A percentile compares a stretch with the other conserved stretches of the same genome.
These are phyloP conservation scores for Pythium coloratum DNA, from an alignment of 352 stramenopile genomes.

Conservation along the genomic window DNA sequence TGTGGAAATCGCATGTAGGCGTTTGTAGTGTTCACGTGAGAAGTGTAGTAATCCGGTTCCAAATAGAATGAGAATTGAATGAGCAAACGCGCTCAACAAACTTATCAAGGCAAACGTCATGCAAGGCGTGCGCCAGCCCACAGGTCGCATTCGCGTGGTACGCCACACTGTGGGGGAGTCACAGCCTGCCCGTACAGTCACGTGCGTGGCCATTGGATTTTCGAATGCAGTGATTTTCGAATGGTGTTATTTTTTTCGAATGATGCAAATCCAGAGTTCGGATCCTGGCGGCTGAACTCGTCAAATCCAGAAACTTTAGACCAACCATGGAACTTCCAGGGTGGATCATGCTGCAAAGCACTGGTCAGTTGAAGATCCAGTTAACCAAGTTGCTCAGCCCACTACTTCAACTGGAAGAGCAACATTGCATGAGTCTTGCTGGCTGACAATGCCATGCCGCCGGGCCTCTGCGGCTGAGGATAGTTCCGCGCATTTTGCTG, in stretches of 20 bases:
- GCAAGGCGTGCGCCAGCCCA: neutral
- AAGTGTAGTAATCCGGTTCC: neutral
- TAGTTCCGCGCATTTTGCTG: neutral
- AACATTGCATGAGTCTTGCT: neutral
- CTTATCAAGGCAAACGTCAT: too few relatives aligned
- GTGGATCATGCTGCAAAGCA: neutral
- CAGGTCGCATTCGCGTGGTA: neutral
- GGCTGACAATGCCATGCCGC: neutral
- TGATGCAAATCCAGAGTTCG: neutral
- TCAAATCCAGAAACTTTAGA: too few relatives aligned
- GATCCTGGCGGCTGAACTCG: too few relatives aligned
- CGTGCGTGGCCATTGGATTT: neutral
- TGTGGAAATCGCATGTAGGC: neutral
- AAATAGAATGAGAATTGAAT: slow-evolving; percentile 6
- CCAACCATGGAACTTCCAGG: too few relatives aligned
- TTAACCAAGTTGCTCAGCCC: neutral
- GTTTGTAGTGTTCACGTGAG: neutral
- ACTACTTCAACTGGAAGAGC: neutral
- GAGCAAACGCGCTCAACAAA: neutral
- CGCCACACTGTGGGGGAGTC: neutral
- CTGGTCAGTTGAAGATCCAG: neutral
- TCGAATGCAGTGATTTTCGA: neutral
- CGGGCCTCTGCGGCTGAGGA: neutral
- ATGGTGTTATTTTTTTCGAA: neutral
- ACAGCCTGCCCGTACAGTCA: neutral